Percentiles rank a stretch among this genome's conserved stretches.
phyloP scores from a whole-genome alignment of 495 filamentous ascomycete genomes.

The Usnea hakonensis region DNA sequence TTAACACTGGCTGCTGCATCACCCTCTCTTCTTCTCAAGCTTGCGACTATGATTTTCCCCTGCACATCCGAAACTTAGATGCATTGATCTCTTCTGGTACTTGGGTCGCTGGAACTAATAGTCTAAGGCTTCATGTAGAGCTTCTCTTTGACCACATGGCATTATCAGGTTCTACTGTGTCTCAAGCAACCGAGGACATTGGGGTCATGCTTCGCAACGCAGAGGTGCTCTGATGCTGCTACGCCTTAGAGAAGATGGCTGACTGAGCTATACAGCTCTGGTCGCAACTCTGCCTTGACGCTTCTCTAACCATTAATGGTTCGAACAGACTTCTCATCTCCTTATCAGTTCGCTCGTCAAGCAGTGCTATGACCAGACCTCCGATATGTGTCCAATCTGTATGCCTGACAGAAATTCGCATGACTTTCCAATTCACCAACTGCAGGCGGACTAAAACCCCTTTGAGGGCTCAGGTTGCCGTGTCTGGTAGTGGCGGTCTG shows the following conservation, averaged over 20 bases:
- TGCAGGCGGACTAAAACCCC: conserved; percentile 10
- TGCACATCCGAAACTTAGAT: conserved; percentile 2
- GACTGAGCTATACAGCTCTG: conserved; percentile 12
- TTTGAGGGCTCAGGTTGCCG: neutral
- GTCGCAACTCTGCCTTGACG: conserved; percentile 14
- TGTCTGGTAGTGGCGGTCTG: neutral
- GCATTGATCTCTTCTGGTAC: conserved; percentile 5
- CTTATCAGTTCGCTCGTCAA: conserved; percentile 2
- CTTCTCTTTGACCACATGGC: conserved; percentile 6
- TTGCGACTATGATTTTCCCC: neutral
- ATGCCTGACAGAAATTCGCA: neutral
- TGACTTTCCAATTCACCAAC: neutral
- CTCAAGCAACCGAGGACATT: conserved; percentile 8
- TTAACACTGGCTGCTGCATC: neutral
- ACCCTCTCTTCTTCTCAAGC: conserved; percentile 1
- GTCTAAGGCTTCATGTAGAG: conserved; percentile 8
- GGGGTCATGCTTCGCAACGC: conserved; percentile 7
- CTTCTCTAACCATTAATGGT: conserved; percentile 5
- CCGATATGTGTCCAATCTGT: conserved; percentile 1
- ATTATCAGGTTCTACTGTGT: neutral
- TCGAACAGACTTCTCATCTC: neutral
- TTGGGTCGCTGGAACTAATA: conserved; percentile 9
- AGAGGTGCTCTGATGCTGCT: conserved; percentile 3
- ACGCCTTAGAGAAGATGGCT: neutral
- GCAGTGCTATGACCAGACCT: neutral